phyloP scores from a whole-genome alignment of 345 rosid species.

The Nasturtium officinale region DNA sequence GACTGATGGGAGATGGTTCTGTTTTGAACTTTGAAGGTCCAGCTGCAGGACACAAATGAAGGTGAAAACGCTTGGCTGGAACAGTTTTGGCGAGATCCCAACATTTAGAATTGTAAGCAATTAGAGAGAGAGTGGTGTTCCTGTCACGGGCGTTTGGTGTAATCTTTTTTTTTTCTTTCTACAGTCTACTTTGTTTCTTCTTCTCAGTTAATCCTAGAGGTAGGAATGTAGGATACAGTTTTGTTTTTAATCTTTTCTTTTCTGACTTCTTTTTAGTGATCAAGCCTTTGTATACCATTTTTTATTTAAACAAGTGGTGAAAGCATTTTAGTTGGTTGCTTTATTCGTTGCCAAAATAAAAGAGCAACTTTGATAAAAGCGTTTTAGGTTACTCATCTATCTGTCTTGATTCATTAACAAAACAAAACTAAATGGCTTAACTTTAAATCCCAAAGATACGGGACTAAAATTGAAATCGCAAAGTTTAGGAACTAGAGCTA shows the following conservation, averaged over 20 bases:
- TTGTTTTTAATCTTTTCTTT: not conserved
- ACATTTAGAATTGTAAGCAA: conserved; percentile 39
- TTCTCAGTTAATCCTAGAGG: conserved; percentile 30
- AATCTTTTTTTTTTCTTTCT: conserved; percentile 3
- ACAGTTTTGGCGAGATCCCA: conserved; percentile 43
- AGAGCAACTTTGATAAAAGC: not conserved
- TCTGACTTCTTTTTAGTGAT: conserved; percentile 9
- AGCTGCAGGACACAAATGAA: conserved; percentile 43
- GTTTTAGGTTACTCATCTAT: too few species aligned
- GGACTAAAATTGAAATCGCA: not conserved
- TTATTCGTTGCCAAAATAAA: conserved; percentile 2
- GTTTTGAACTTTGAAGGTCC: conserved; percentile 40
- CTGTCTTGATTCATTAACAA: too few species aligned
- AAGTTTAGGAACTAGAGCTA: not conserved
- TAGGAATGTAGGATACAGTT: conserved; percentile 43
- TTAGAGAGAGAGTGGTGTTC: conserved; percentile 40
- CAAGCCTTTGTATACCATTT: conserved; percentile 37
- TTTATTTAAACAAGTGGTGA: conserved; percentile 31
- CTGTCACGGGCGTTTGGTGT: conserved; percentile 25
- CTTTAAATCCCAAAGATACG: not conserved
- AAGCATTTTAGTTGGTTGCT: conserved; percentile 33
- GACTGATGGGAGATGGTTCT: conserved; percentile 31
- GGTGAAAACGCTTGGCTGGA: conserved; percentile 34
- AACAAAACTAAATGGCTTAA: too few species aligned
- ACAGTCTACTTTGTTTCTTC: conserved; percentile 31